Base-by-base conservation (phyloP, 345 rosid genomes). In the Eucalyptus pauciflora region DNA sequence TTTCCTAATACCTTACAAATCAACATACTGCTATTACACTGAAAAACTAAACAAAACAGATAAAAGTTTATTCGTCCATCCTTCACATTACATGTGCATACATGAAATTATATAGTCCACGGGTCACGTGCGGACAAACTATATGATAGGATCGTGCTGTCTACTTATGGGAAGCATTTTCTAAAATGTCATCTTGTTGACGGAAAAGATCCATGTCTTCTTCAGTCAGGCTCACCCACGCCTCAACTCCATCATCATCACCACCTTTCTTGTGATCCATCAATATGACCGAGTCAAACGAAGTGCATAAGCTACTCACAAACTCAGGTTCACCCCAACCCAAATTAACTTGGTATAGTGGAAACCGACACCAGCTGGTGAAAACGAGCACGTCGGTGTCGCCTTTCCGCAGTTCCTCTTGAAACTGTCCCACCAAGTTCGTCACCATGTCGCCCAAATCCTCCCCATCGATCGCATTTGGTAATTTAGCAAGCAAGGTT, bases 161-260 rank as follows among this genome's bases (percentile, higher is more conserved):
- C 80, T 17, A 69, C 80, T 31, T 69, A 8, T 8, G 12, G 43
- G 80, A 33, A 69, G 80, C 12, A 69, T 16, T 17, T 33, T 69
- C 45, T 17, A 69, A 69, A 69, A 69, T 69, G 45, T 69, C 80
- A 33, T 33, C 43, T 69, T 33, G 80, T 69, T 52, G 10, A 18
- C 46, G 7, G 25, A 88, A 27, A 29, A 52, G 16, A 41, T 37
- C 15, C 87, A 81, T 80, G 25, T 88, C 69, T 1, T 67, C 29
- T 27, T 89, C 87, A 25, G 90, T 80, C 87, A 94, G 89, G n/a
- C 92, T 93, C 33, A 91, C 87, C 95, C 94, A 90, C 46, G 95
- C 95, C 89, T 92, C 95, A 83, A 94, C 50, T n/a, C 93, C 95
- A 17, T 18, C 4, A 67, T 31, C 1, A 16, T 69, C 80, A 31